A percentile compares a stretch with the other conserved stretches of the same genome.
Evolutionary conservation across 2,329 filamentous ascomycete species (phyloP).

Genomic region (Botryotinia narcissicola): DNA sequence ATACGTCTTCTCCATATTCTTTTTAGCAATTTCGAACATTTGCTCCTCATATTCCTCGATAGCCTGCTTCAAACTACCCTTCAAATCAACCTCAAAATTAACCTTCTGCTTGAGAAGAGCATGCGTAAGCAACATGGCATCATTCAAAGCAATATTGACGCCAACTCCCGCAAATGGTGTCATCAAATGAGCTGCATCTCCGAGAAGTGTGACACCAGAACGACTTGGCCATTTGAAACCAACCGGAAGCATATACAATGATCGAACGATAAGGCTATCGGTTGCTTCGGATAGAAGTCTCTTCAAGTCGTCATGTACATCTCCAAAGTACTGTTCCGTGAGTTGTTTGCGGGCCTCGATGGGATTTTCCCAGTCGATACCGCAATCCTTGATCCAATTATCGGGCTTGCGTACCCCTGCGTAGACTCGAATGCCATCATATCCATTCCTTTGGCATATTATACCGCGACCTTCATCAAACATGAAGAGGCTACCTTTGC

Average conservation of each 20-base stretch:
- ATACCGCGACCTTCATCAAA: slow-evolving; percentile 39
- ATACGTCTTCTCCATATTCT: slow-evolving; percentile 28
- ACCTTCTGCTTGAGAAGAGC: slow-evolving; percentile 34
- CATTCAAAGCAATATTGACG: slow-evolving; percentile 48
- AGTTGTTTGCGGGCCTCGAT: slow-evolving; percentile 22
- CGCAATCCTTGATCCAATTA: slow-evolving; percentile 28
- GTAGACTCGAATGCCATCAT: slow-evolving; percentile 41
- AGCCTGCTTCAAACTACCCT: slow-evolving; percentile 20
- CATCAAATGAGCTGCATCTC: slow-evolving; percentile 51
- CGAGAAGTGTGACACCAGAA: slow-evolving; percentile 47
- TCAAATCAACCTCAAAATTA: slow-evolving; percentile 10
- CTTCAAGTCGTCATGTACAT: slow-evolving; percentile 29
- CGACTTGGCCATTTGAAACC: slow-evolving; percentile 32
- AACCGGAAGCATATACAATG: slow-evolving; percentile 39
- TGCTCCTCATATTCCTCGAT: slow-evolving; percentile 28
- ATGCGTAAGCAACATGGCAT: slow-evolving; percentile 44
- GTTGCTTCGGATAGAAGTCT: slow-evolving; percentile 23
- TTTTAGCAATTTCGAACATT: slow-evolving; percentile 30
- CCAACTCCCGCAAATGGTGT: slow-evolving; percentile 49
- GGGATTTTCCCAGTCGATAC: slow-evolving; percentile 29
- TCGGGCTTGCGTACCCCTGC: slow-evolving; percentile 30
- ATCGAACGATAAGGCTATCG: slow-evolving; percentile 27
- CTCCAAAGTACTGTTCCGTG: slow-evolving; percentile 24
- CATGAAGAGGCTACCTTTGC: slow-evolving; percentile 39
- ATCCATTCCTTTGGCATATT: slow-evolving; percentile 43